A percentile compares a stretch with the other conserved stretches of the same genome.
Conservation (phyloP, 2,329 filamentous ascomycete species). For the Annulohypoxylon truncatum region DNA sequence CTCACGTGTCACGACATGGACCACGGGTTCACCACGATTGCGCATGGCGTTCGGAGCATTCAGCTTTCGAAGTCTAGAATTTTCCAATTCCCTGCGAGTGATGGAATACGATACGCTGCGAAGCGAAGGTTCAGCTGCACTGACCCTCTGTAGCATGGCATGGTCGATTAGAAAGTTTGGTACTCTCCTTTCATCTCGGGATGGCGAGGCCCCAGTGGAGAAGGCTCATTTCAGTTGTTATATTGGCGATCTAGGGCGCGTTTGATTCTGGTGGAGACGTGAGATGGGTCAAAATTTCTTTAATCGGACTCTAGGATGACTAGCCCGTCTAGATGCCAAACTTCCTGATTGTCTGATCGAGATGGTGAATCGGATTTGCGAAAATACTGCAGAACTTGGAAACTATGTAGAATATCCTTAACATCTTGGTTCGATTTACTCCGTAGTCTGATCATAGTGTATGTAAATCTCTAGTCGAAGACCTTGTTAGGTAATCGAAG, state of each 20-base stretch:
- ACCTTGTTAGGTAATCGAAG: not conserved
- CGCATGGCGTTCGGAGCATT: not conserved
- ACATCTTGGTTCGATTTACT: conserved; percentile 17
- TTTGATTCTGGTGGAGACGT: conserved; percentile 31
- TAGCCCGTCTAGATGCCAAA: not conserved
- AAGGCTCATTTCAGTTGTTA: conserved; percentile 29
- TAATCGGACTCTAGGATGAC: not conserved
- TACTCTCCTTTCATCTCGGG: conserved; percentile 38
- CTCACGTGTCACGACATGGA: conserved; percentile 32
- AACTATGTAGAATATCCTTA: not conserved
- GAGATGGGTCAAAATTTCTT: conserved; percentile 23
- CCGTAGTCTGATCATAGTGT: conserved; percentile 4
- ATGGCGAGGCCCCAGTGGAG: conserved; percentile 26
- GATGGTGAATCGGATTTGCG: not conserved
- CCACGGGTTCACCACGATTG: conserved; percentile 3
- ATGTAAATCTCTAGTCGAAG: conserved; percentile 12
- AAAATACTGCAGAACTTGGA: conserved; percentile 11
- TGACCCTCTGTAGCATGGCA: conserved; percentile 16
- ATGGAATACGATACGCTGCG: not conserved
- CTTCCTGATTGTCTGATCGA: not conserved
- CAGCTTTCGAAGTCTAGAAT: conserved; percentile 4
- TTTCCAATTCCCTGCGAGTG: conserved; percentile 5
- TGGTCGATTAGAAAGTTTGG: not conserved
- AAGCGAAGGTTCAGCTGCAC: conserved; percentile 1
- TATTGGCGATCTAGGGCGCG: conserved; percentile 17